Evolutionary conservation across 305 asterid genomes (phyloP).

Genomic region (Stenogyne calaminthoides): DNA sequence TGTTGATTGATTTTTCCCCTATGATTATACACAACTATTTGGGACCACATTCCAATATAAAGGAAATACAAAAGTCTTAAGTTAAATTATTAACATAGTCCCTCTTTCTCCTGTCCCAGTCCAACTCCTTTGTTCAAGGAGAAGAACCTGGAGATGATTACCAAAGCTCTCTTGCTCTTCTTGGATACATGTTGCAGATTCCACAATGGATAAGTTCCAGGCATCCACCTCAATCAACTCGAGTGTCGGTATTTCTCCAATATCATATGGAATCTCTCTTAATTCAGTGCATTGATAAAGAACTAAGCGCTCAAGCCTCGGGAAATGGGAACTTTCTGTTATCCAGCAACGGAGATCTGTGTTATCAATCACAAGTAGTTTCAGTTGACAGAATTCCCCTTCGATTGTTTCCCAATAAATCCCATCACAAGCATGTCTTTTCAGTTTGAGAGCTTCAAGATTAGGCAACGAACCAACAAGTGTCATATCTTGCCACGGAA

Average conservation of each 20-base stretch:
- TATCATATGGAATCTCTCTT: not conserved
- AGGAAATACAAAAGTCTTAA: too few species aligned
- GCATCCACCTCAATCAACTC: not conserved
- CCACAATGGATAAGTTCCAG: not conserved
- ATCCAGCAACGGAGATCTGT: not conserved
- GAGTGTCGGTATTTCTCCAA: not conserved
- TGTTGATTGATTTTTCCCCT: too few species aligned
- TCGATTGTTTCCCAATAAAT: not conserved
- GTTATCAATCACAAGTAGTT: not conserved
- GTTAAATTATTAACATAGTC: too few species aligned
- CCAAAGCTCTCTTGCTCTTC: not conserved
- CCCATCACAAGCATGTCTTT: not conserved
- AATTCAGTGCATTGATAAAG: not conserved
- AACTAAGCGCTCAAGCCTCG: not conserved
- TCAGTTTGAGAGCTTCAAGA: not conserved
- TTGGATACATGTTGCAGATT: not conserved
- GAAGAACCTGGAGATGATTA: not conserved
- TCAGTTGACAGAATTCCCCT: not conserved
- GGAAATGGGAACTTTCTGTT: not conserved
- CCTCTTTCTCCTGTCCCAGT: too few species aligned
- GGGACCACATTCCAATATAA: too few species aligned
- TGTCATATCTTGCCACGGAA: not conserved
- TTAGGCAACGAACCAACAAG: not conserved
- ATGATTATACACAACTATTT: too few species aligned
- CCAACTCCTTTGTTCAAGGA: not conserved